Evolutionary conservation across 163 green algal genomes (phyloP), one percentile per base, ranked within the genome.

Genomic region (Picocystis sp.): DNA sequence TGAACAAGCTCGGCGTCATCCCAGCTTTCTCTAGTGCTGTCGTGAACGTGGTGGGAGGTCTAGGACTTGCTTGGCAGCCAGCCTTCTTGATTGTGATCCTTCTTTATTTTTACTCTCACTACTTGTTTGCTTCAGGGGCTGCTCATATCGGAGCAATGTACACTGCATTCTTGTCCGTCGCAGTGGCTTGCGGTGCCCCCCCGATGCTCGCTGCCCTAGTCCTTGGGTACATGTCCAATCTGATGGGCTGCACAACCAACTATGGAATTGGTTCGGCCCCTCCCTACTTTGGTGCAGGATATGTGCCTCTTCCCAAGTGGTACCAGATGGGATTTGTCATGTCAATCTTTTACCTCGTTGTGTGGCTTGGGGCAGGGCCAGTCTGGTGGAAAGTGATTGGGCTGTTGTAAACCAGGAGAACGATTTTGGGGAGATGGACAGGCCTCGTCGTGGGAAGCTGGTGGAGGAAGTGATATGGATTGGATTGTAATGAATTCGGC

Each of bases 31-130:
- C 81, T 22, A 54, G 78, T 66, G 55, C 55, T 0, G 64, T 74
- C 22, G 68, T 75, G 44, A 74, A 87, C 60, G 46, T 72, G 12
- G 81, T 98, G 5, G 53, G 65, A 22, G 69, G 75, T 42, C 64
- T 95, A 53, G 90, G 88, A 53, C 70, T 97, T 47, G 64, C 69
- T 44, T 99, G 90, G 90, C 86, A 97, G 78, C 65, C 77, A 1
- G 75, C 88, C 22, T 97, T 97, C 56, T 74, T 73, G 53, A 66
- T 96, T 47, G 77, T 97, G 56, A 70, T 81, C 24, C 55, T 79
- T 22, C 69, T 99, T n/a, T 99, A 99, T 80, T 97, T 96, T 77
- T 99, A 99, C 81, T 89, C 76, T 14, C 90, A 99, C 79, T 99
- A 99, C 82, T 81, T 97, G 68, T 99, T 99, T 61, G 90, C 90